Conservation (phyloP, 352 stramenopile species). For the Globisporangium cylindrosporum region DNA sequence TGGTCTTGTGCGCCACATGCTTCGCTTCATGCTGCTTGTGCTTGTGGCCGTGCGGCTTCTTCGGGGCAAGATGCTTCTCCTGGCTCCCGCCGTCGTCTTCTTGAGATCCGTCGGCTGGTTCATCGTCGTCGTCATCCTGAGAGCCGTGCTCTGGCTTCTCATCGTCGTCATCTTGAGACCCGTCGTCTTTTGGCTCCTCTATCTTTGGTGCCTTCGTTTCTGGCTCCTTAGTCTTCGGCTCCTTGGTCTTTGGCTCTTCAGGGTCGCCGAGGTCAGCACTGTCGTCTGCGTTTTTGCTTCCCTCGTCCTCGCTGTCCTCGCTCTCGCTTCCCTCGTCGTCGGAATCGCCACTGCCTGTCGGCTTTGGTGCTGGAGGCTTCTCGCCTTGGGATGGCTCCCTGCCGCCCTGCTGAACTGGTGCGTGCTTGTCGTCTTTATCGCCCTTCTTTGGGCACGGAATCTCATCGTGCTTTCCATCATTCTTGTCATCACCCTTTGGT, state of each 20-base stretch:
- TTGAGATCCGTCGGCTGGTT: background rate
- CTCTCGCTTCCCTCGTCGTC: background rate
- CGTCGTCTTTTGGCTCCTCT: background rate
- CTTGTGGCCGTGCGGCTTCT: background rate
- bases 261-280: background rate
- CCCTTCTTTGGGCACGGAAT: background rate
- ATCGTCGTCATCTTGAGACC: constrained; percentile 12
- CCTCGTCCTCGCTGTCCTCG: background rate
- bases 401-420: background rate
- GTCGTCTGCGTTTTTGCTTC: background rate
- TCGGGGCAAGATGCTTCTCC: background rate
- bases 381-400: background rate
- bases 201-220: background rate
- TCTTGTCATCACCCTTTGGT: background rate
- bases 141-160: background rate
- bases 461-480: background rate
- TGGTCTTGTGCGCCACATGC: background rate
- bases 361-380: background rate
- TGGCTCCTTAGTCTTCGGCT: background rate
- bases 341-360: background rate
- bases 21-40: background rate
- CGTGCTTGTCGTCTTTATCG: background rate
- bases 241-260: background rate
- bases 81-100: background rate
- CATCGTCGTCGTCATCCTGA: background rate